phyloP scores from a whole-genome alignment of 257 asterid species.

The Fraxinus excelsior region DNA sequence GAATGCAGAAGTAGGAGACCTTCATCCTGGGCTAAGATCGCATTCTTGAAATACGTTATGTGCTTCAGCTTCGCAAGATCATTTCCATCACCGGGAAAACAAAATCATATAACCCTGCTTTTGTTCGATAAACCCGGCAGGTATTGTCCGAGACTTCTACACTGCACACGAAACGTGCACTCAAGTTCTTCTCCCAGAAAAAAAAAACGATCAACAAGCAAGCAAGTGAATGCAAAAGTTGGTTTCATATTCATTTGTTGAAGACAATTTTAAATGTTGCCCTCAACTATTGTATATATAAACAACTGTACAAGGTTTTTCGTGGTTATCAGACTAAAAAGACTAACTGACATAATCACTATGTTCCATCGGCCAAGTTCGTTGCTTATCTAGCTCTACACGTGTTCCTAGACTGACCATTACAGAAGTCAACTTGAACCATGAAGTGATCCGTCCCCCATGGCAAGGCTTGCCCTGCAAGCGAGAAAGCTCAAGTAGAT shows the following conservation, averaged over 20 bases:
- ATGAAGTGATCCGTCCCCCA: slow-evolving; percentile 51
- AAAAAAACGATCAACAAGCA: too few relatives aligned
- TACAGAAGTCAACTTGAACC: slow-evolving; percentile 24
- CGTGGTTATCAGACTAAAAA: neutral
- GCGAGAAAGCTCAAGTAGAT: slow-evolving; percentile 61
- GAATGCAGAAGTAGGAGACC: too few relatives aligned
- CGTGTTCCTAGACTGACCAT: neutral
- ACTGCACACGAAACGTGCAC: too few relatives aligned
- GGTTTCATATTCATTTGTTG: neutral
- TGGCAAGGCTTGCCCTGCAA: slow-evolving; percentile 48
- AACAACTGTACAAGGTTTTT: slow-evolving; percentile 25
- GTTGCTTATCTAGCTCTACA: neutral
- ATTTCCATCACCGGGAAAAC: too few relatives aligned
- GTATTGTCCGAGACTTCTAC: too few relatives aligned
- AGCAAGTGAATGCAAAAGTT: neutral
- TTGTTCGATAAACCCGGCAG: too few relatives aligned
- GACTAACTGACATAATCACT: neutral
- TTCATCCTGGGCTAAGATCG: too few relatives aligned
- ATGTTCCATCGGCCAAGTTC: neutral
- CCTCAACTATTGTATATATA: neutral
- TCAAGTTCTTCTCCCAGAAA: too few relatives aligned
- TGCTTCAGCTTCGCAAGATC: too few relatives aligned
- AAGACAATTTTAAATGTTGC: neutral
- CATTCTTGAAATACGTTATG: too few relatives aligned
- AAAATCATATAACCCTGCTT: too few relatives aligned